Conservation (phyloP, 805 yeast genomes). For the Spathaspora boniae region DNA sequence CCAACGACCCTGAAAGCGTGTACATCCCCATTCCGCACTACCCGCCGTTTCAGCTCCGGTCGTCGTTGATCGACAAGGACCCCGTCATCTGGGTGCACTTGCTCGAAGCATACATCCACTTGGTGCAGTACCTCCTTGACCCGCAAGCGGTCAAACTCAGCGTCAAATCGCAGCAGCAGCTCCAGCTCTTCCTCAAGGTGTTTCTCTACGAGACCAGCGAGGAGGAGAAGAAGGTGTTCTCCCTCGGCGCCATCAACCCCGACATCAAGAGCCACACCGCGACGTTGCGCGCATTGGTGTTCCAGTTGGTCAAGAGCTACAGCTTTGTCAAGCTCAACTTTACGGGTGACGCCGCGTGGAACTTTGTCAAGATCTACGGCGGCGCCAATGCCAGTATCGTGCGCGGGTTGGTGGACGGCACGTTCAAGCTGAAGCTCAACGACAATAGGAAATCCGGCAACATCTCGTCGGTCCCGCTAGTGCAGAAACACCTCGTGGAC, state of each 20-base stretch:
- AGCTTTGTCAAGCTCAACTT: constrained; percentile 53
- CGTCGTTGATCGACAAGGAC: constrained; percentile 76
- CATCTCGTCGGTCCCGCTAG: constrained; percentile 37
- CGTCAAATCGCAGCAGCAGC: constrained; percentile 56
- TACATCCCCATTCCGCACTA: constrained; percentile 61
- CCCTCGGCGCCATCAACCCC: constrained; percentile 70
- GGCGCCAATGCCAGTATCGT: constrained; percentile 41
- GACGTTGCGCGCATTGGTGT: constrained; percentile 45
- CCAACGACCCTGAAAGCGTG: constrained; percentile 9
- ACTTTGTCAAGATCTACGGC: constrained; percentile 54
- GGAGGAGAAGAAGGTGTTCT: constrained; percentile 58
- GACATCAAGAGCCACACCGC: constrained; percentile 57
- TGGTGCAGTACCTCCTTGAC: constrained; percentile 47
- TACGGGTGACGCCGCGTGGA: constrained; percentile 63
- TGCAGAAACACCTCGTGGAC: constrained; percentile 51
- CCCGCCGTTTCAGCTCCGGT: constrained; percentile 72
- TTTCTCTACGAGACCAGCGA: constrained; percentile 59
- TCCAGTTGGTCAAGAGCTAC: constrained; percentile 46
- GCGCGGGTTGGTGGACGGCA: constrained; percentile 54
- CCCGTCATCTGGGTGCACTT: constrained; percentile 82
- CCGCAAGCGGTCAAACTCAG: constrained; percentile 37
- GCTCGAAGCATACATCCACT: constrained; percentile 57
- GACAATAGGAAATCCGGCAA: constrained; percentile 49
- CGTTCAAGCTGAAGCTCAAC: constrained; percentile 43
- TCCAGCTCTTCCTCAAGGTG: constrained; percentile 52